A percentile compares a stretch with the other conserved stretches of the same genome.
Conservation (phyloP, 1,284 basidiomycete species). For the Rhodofomes roseus region DNA sequence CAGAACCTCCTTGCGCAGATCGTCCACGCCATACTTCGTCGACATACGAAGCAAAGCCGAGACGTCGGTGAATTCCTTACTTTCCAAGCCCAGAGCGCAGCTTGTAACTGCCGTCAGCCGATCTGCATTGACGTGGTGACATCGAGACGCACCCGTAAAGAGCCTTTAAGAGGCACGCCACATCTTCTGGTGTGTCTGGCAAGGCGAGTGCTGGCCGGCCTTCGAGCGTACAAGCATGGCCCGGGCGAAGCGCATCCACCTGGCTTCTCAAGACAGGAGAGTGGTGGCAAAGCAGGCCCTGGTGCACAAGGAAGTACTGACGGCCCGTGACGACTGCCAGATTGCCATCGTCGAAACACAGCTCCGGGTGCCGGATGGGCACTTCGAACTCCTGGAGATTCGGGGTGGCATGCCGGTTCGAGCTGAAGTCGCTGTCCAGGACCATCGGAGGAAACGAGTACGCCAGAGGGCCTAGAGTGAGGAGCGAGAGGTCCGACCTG, state of each 20-base stretch:
- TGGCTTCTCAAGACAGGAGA: slow-evolving; percentile 44
- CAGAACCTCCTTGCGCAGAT: slow-evolving; percentile 52
- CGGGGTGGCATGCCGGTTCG: slow-evolving; percentile 23
- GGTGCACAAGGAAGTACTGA: slow-evolving; percentile 64
- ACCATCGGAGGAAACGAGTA: neutral
- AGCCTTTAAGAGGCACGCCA: slow-evolving; percentile 51
- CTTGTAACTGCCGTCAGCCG: slow-evolving; percentile 4
- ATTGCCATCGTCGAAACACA: slow-evolving; percentile 68
- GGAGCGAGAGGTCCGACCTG: neutral
- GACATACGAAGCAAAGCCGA: slow-evolving; percentile 57
- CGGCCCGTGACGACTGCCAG: slow-evolving; percentile 52
- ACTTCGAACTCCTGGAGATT: slow-evolving; percentile 18
- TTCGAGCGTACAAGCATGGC: slow-evolving; percentile 36
- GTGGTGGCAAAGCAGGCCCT: slow-evolving; percentile 59
- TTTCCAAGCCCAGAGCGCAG: slow-evolving; percentile 35
- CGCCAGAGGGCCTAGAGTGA: neutral
- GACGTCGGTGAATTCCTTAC: slow-evolving; percentile 44
- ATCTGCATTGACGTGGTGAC: slow-evolving; percentile 11
- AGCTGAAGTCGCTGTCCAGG: slow-evolving; percentile 21
- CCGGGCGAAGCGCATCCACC: slow-evolving; percentile 6
- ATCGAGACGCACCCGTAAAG: slow-evolving; percentile 55
- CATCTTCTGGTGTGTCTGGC: slow-evolving; percentile 47
- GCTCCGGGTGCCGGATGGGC: slow-evolving; percentile 42
- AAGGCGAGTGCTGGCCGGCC: slow-evolving; percentile 51
- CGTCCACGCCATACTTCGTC: slow-evolving; percentile 55